Percentiles rank a stretch among this genome's conserved stretches.
These are phyloP conservation scores for Tricholoma hemisulphureum DNA, from an alignment of 768 basidiomycete genomes.

Conservation along the genomic window DNA sequence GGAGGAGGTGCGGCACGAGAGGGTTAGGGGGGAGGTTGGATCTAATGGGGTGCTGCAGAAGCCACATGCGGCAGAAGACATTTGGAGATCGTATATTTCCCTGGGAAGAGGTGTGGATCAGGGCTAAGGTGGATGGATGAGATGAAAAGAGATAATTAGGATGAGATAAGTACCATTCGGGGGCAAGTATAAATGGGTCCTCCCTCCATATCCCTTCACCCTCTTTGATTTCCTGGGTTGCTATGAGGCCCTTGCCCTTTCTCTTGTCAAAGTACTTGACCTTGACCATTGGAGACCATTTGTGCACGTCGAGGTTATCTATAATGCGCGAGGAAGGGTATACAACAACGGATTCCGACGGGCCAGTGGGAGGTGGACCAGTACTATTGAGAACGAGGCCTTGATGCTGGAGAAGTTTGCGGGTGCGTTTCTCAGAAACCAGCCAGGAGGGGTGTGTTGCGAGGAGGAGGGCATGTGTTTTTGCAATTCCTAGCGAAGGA, in stretches of 20 bases:
- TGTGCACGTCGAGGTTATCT: conserved; percentile 55
- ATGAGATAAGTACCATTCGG: conserved; percentile 59
- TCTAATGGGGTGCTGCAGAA: conserved; percentile 70
- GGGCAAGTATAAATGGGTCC: conserved; percentile 76
- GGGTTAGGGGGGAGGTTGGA: conserved; percentile 42
- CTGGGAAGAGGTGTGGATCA: conserved; percentile 35
- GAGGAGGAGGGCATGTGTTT: conserved; percentile 65
- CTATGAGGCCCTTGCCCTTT: conserved; percentile 85
- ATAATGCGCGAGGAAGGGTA: conserved; percentile 68
- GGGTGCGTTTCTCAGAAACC: conserved; percentile 81
- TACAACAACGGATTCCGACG: conserved; percentile 21
- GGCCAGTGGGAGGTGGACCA: conserved; percentile 6
- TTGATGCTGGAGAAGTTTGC: conserved; percentile 65
- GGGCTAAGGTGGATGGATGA: background rate
- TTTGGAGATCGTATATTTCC: conserved; percentile 75
- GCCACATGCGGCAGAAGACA: conserved; percentile 58
- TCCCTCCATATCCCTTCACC: conserved; percentile 85
- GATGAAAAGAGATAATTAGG: background rate
- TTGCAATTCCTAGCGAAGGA: conserved; percentile 67
- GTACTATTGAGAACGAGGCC: conserved; percentile 42
- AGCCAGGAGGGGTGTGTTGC: conserved; percentile 63
- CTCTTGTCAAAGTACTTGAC: conserved; percentile 65
- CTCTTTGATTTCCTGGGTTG: conserved; percentile 59
- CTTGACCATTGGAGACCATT: conserved; percentile 62
- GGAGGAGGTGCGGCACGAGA: conserved; percentile 51